Base-by-base conservation (phyloP, 441 rosid species). In the Monsonia emarginata region DNA sequence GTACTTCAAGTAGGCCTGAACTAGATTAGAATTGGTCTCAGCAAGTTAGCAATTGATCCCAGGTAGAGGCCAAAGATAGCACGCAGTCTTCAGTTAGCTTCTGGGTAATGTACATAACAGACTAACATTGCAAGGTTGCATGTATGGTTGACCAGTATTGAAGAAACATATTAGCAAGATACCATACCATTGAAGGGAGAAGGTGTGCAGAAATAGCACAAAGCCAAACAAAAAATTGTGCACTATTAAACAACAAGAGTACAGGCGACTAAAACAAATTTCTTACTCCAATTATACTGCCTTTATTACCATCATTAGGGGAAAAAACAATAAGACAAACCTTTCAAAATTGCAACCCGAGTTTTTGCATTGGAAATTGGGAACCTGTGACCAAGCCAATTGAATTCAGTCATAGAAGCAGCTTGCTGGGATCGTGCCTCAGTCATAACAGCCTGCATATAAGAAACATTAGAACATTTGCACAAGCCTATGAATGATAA, bases 281-380 rank as follows among this genome's bases (percentile, higher is more conserved):
- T 40, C 48, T 40, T 40, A 40, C 48, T 40, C 18, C 11, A 38
- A 13, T 2, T 40, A 11, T 40, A 8, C 19, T 44, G 38, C 25
- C 25, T 7, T 6, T 10, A 50, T 18, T 19, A 19, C 0, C 57
- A 50, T 19, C 57, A 18, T 50, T 18, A 7, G 25, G 22, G 13
- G 57, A 11, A 0, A 5, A 5, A 4, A 18, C 5, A 46, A 50
- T 50, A 50, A 50, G 57, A 72, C 72, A 67, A 61, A 88, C 90
- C 88, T 82, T 84, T 80, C 67, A 84, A 84, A 76, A 90, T 81
- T 66, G 89, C 81, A 67, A 88, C 86, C 65, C 90, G 75, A 68
- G 87, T 87, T 80, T 90, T 95, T 64, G 99, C 90, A 84, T 91
- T 91, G 61, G 92, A 79, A 75, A 95, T 83, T 19, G 97, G 99